Conservation (phyloP, 1,284 basidiomycete genomes). For the Rhodotorula sp. region DNA sequence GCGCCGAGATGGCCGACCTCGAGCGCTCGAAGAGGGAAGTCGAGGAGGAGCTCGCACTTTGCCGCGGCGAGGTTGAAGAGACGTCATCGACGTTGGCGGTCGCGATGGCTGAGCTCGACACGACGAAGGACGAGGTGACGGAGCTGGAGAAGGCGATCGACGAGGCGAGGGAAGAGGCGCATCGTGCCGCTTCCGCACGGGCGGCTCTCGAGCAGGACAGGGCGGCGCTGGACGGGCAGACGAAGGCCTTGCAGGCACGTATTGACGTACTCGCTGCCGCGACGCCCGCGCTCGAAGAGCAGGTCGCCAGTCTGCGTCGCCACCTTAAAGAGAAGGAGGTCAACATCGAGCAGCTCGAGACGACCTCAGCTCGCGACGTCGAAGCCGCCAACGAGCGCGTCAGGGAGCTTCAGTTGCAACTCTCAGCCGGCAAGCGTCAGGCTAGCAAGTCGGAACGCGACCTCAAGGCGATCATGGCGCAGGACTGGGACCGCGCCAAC, state of each 20-base stretch:
- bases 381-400: conserved; percentile 11
- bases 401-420: conserved; percentile 19
- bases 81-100: conserved; percentile 13
- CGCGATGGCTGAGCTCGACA: conserved; percentile 27
- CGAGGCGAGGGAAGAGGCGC: conserved; percentile 12
- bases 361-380: conserved; percentile 5
- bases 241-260: background rate
- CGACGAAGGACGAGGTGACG: conserved; percentile 23
- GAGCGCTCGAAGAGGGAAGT: conserved; percentile 13
- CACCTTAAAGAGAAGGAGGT: conserved; percentile 21
- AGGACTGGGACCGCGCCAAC: conserved; percentile 15
- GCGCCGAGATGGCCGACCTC: conserved; percentile 13
- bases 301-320: conserved; percentile 8
- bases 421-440: conserved; percentile 22
- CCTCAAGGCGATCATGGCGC: conserved; percentile 32
- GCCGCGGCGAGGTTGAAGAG: conserved; percentile 32
- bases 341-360: conserved; percentile 6
- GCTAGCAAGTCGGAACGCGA: conserved; percentile 34
- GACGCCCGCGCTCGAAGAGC: background rate
- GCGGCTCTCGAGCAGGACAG: conserved; percentile 8
- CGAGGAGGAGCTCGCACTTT: conserved; percentile 29
- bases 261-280: background rate
- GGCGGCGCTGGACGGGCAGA: background rate
- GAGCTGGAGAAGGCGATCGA: conserved; percentile 24
- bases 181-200: conserved; percentile 4